These are phyloP conservation scores for Anthoceros angustus DNA, from an alignment of 225 moss, liverwort and hornwort genomes.

Conservation along the genomic window DNA sequence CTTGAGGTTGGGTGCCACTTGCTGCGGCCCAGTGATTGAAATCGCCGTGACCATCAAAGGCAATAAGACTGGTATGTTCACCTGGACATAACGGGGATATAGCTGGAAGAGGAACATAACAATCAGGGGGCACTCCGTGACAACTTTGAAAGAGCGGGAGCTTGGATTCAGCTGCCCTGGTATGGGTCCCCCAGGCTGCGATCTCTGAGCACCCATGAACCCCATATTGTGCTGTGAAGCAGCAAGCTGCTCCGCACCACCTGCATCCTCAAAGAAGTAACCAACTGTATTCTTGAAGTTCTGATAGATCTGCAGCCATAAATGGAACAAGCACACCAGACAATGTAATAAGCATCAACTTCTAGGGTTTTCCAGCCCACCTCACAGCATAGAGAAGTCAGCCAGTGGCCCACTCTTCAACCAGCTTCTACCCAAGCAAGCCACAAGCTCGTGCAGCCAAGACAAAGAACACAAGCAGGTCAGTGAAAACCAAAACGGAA, in stretches of 20 bases:
- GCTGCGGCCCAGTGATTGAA: conserved; percentile 72
- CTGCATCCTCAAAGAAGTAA: conserved; percentile 91
- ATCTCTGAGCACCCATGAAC: conserved; percentile 88
- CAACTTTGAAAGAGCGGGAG: conserved; percentile 96
- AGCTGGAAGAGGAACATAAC: conserved; percentile 99
- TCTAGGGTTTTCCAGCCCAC: neutral
- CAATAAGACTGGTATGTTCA: conserved; percentile 81
- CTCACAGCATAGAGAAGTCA: neutral
- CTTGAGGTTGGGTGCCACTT: conserved; percentile 69
- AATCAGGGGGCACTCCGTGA: conserved; percentile 98
- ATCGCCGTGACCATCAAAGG: conserved; percentile 99
- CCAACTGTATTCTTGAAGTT: conserved; percentile 81
- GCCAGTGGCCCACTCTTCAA: neutral
- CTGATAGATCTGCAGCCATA: conserved; percentile 77
- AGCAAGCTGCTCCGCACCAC: conserved; percentile 61
- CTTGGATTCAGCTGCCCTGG: conserved; percentile 90
- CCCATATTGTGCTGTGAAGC: conserved; percentile 81
- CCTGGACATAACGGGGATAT: conserved; percentile 80
- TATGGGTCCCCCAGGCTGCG: conserved; percentile 76
- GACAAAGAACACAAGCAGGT: neutral
- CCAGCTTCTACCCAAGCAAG: neutral
- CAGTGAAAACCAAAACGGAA: neutral
- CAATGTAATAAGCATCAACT: neutral
- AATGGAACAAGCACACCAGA: neutral
- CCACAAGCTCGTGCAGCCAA: neutral